These are phyloP conservation scores for Penicillium soppii DNA, from an alignment of 495 filamentous ascomycete species.

Conservation along the genomic window DNA sequence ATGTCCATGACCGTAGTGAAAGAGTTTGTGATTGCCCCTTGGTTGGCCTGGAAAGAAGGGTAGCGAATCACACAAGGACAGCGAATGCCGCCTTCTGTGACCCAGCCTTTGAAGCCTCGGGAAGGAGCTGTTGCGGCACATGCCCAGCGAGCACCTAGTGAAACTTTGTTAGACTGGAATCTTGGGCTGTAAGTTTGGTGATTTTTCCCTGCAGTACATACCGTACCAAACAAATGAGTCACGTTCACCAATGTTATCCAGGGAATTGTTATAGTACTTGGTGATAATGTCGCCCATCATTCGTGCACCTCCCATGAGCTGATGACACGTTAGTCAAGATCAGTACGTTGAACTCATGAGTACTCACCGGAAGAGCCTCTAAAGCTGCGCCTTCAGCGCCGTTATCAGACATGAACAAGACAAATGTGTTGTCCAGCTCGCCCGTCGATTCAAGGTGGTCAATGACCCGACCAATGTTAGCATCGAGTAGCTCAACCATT, in stretches of 20 bases:
- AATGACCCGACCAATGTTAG: slow-evolving; percentile 50
- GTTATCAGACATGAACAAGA: slow-evolving; percentile 57
- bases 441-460: slow-evolving; percentile 47
- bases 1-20: slow-evolving; percentile 57
- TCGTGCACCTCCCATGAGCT: not conserved
- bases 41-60: slow-evolving; percentile 1
- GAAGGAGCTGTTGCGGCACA: slow-evolving; percentile 53
- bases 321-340: not conserved
- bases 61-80: slow-evolving; percentile 30
- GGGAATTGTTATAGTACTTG: slow-evolving; percentile 59
- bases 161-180: not conserved
- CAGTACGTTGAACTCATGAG: not conserved
- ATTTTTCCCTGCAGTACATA: slow-evolving; percentile 14
- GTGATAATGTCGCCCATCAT: slow-evolving; percentile 14
- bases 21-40: slow-evolving; percentile 12
- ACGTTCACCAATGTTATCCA: slow-evolving; percentile 56
- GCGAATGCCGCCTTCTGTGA: slow-evolving; percentile 51
- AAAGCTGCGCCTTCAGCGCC: slow-evolving; percentile 52
- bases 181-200: slow-evolving; percentile 11
- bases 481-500: slow-evolving; percentile 55
- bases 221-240: slow-evolving; percentile 64
- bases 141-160: slow-evolving; percentile 40
- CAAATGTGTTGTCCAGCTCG: slow-evolving; percentile 55
- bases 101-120: slow-evolving; percentile 49
- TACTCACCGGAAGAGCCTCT: slow-evolving; percentile 10